Evolutionary conservation across 139 green algal genomes (phyloP), one percentile per base, ranked within the genome.

Genomic region (Coelastrella sp.): DNA sequence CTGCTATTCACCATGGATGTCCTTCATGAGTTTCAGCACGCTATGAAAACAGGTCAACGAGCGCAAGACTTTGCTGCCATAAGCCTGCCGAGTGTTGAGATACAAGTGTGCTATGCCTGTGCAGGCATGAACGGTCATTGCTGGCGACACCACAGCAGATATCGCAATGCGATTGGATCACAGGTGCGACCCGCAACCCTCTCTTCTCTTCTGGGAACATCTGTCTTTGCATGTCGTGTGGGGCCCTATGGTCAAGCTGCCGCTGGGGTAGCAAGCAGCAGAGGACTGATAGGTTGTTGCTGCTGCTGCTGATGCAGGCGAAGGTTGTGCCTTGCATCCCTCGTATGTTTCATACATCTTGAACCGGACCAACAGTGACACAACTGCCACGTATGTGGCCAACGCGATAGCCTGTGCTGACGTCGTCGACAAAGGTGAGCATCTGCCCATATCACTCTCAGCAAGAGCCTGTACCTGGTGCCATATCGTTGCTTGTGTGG

Each of bases 91-190:
- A n/a, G n/a, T n/a, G n/a, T n/a, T n/a, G n/a, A 57, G 48, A 53
- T 11, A 11, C 45, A 53, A 53, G n/a, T n/a, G n/a, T n/a, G 27
- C 13, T 69, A 4, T 40, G 7, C 8, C 37, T 17, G 2, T 71
- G 75, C 75, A 82, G 75, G 75, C 53, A 51, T n/a, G 35, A 53
- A 9, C 35, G 75, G 34, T 71, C 51, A 19, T 35, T 82, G 15
- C 38, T 82, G n/a, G 75, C 25, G 3, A 53, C 51, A 27, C 38
- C 75, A 2, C 75, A 82, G 23, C 75, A 82, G 19, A 82, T 82
- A 9, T 82, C 75, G 35, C 75, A 82, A 43, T 82, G 75, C 38
- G 75, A 82, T 15, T 82, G 75, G 75, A 71, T 82, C 30, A 11
- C 75, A 82, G 75, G 75, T 82, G 53, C 50, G 71, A 27, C n/a